Base-by-base conservation (phyloP, 345 rosid species). In the Pistacia integerrima region DNA sequence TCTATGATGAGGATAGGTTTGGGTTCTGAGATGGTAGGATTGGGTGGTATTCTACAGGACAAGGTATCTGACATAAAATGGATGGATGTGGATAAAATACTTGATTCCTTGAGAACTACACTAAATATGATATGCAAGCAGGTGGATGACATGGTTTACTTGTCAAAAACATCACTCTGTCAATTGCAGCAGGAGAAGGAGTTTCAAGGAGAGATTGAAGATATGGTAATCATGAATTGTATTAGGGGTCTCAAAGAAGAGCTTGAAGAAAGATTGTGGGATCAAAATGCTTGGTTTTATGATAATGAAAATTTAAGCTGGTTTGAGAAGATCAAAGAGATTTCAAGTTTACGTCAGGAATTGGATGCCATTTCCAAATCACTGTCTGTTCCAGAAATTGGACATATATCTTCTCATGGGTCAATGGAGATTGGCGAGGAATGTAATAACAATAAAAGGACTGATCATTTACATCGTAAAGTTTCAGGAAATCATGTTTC, bases 261-360 rank as follows among this genome's bases (percentile, higher is more conserved):
- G 72, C 85, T 82, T 86, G 87, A 88, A 76, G 87, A 84, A 78
- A 85, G 62, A 69, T 59, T 85, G 36, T 72, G 82, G 85, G 85
- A 80, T 67, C 86, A 80, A 78, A 82, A 84, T 81, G 80, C 84
- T 61, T 72, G 20, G 58, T 73, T 76, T 78, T 77, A 63, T 77
- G 78, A 74, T 54, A 70, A 76, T 48, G 84, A 77, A 70, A 83
- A 79, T 81, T 46, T 84, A 64, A 74, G 68, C 22, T 82, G 83
- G 76, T 71, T 71, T 54, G 84, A 88, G 73, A 89, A 79, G 80
- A 72, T 87, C 35, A 85, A 90, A 76, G 93, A 92, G 80, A 79
- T 97, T 66, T 87, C 88, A 18, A 73, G 78, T 76, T 81, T 96
- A 81, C 92, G 90, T 49, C 86, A 87, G 76, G 97, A 96, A 81